Base-by-base conservation (phyloP, 176 grass and related monocot species). In the Saccharum spontaneum region DNA sequence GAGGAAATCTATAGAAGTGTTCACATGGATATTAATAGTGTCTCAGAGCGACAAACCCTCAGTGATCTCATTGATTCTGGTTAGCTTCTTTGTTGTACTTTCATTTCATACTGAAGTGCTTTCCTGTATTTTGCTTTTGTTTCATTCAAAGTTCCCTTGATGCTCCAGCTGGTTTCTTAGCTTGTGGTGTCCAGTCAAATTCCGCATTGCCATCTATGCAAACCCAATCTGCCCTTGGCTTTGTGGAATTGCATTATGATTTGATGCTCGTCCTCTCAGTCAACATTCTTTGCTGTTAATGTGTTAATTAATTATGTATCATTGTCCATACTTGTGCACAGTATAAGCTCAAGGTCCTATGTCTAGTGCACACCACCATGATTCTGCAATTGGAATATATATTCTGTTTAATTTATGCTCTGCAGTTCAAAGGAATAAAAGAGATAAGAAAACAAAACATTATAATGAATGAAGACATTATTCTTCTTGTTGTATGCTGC, bases 61-160 rank as follows among this genome's bases (percentile, higher is more conserved):
- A 81, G 79, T 70, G 74, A 86, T 71, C 86, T 89, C 59, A 95
- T 98, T 22, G 91, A 94, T 86, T 95, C 91, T 86, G 91, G 93
- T 98, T 65, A 23, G 64, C 59, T 50, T 90, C 86, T 82, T 86
- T 74, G 71, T 41, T 79, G 28, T 69, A 8, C 20, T 89, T 85
- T 76, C 26, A 80, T 89, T 86, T 79, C 22, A 83, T 36, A 71
- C 33, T 80, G 45, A 93, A 62, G 71, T 26, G 46, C 44, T 79
- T 50, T 39, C 50, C 36, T 70, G 45, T 46, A 13, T 34, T 18
- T 39, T 28, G 20, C 17, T 55, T 36, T 87, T 37, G 31, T 80
- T 65, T 54, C 67, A 67, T 85, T 60, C 16, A 49, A 31, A 61
- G 50, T 41, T 57, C 76, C 23, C 36, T 69, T 4, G 64, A 11